Base-by-base conservation (phyloP, 2,329 filamentous ascomycete species). In the Aspergillus tubingensis region DNA sequence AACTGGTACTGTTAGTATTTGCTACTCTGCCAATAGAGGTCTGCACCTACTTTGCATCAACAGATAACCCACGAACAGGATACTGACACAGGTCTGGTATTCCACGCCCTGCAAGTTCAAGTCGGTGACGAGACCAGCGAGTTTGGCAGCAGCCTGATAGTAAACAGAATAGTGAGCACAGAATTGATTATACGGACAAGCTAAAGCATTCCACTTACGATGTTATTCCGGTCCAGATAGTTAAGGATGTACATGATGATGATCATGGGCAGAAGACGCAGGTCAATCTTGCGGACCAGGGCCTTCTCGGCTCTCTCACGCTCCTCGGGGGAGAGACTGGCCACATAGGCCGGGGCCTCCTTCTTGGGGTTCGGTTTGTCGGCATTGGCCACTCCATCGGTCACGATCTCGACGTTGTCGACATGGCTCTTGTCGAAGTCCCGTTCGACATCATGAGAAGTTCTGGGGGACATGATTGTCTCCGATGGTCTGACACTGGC, bases 181-280 rank as follows among this genome's bases (percentile, higher is more conserved):
- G 30, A 3, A 8, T 10, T 3, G 11, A 2, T 1, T 8, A 3
- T 7, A 8, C 2, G 1, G 15, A 41, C 2, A 25, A 0, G 3
- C 3, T 5, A 10, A 19, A 13, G 32, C 15, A 25, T 15, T 7
- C 19, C 27, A 62, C 67, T 77, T 2, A 84, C 84, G 58, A 87
- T 85, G 59, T 86, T 86, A 67, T 86, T 86, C 44, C 82, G 78
- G 65, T 87, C 85, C 11, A 89, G 75, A 73, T 91, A 92, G 76
- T 92, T 91, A 78, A 90, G 81, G 72, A 92, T 90, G 70, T 91
- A 92, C 78, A 92, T 90, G 65, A 91, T 73, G 51, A 92, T 85
- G 59, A 92, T 79, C 76, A 87, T 87, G 0, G 88, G 88, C 67
- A 91, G 79, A 73, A 92, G 61, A 54, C 89, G 83, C 19, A 82